These are phyloP conservation scores for Ceratocystis ficicola DNA, from an alignment of 2,329 filamentous ascomycete genomes.

Conservation along the genomic window DNA sequence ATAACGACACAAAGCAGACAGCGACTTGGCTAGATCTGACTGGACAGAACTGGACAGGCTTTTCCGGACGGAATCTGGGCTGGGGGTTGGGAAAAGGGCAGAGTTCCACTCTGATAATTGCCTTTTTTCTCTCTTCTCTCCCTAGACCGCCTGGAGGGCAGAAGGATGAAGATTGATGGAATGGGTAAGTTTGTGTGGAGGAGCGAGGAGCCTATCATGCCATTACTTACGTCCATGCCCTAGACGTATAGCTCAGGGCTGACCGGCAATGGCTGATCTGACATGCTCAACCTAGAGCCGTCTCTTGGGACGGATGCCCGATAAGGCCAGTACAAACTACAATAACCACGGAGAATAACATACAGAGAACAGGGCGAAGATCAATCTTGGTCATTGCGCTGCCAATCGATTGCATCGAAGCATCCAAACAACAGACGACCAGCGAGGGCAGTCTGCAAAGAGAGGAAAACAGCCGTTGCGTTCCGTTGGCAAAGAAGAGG, in stretches of 20 bases:
- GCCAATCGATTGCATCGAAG: background rate
- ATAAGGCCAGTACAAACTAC: background rate
- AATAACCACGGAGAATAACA: background rate
- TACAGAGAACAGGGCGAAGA: no score
- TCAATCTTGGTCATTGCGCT: background rate
- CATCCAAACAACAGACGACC: no score
- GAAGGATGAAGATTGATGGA: conserved; percentile 3
- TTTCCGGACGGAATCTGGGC: background rate
- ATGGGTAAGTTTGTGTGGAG: background rate
- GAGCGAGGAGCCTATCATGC: background rate
- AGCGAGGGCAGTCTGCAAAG: no score
- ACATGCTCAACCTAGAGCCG: background rate
- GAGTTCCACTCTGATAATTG: conserved; percentile 1
- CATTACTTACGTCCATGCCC: background rate
- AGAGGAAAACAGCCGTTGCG: no score
- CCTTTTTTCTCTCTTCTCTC: background rate
- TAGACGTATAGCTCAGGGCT: no score
- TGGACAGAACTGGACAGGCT: no score
- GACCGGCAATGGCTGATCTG: background rate
- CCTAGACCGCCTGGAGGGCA: background rate
- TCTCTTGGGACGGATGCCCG: background rate
- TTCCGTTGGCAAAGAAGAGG: no score
- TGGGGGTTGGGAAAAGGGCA: background rate
- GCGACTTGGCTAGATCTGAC: background rate
- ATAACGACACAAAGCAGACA: background rate